Base-by-base conservation (phyloP, 1,284 basidiomycete genomes). In the Butyriboletus pseudospeciosus region DNA sequence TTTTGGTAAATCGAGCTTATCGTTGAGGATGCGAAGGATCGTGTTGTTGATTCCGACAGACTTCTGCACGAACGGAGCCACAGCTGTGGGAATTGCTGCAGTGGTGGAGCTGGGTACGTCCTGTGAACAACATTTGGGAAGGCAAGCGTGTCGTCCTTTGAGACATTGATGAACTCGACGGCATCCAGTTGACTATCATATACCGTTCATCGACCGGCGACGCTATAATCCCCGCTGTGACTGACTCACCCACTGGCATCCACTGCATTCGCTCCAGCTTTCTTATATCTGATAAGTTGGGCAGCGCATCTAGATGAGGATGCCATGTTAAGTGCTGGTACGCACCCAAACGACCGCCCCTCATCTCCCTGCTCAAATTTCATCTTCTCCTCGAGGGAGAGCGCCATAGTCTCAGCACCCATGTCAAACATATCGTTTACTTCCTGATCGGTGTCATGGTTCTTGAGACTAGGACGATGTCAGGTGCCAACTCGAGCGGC, bases 341-440 rank as follows among this genome's bases (percentile, higher is more conserved):
- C 52, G 36, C n/a, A 81, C 80, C 86, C 86, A 52, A 82, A 84
- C 0, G 82, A 85, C 55, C 71, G 70, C 0, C 86, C 86, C 7
- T 70, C 71, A 59, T 87, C 80, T 1, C 86, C 85, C 65, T 86
- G 83, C 61, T 86, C 84, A 58, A 74, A 87, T 52, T 77, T 76
- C 74, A 86, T 70, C 63, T 84, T 84, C 62, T 87, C 84, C 39
- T 80, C 79, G 25, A 81, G 53, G 0, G 86, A 81, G 0, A 87
- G 70, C 3, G 73, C 72, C 73, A 87, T 79, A 0, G 79, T 81
- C 56, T 79, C 78, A 7, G 72, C 72, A 7, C 82, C 83, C 67
- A 86, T 75, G 6, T 78, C 76, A 56, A 86, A 87, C 82, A 86
- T 84, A 3, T 64, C 68, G 48, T 76, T 69, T 7, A 77, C 80